phyloP scores from a whole-genome alignment of 1,284 basidiomycete species.

The Sparassis latifolia region DNA sequence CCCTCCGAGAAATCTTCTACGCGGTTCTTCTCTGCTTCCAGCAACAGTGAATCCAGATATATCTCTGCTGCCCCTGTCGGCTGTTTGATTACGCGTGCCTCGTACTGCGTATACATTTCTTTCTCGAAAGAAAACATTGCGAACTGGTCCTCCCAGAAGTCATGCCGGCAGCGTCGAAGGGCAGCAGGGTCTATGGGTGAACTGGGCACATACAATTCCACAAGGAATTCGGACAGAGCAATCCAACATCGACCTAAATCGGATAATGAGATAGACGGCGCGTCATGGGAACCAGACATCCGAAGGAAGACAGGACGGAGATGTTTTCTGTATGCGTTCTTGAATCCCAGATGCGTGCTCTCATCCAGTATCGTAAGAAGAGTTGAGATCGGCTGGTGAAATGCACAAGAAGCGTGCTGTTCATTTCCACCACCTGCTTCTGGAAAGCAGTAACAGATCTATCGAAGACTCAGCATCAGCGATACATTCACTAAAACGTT shows the following conservation, averaged over 20 bases:
- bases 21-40: conserved; percentile 18
- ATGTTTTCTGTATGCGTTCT: conserved; percentile 4
- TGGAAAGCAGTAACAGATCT: conserved; percentile 39
- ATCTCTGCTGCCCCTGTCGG: conserved; percentile 40
- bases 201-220: conserved; percentile 81
- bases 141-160: conserved; percentile 46
- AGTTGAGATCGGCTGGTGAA: not conserved
- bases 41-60: conserved; percentile 38
- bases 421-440: conserved; percentile 8
- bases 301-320: conserved; percentile 8
- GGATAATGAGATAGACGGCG: not conserved
- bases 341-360: conserved; percentile 6
- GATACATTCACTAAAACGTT: no score
- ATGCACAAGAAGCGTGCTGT: not conserved
- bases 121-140: conserved; percentile 47
- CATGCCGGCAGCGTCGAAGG: conserved; percentile 48
- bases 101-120: conserved; percentile 50
- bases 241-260: conserved; percentile 61
- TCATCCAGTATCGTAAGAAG: conserved; percentile 7
- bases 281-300: not conserved
- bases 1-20: conserved; percentile 16
- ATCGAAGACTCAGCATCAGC: not conserved
- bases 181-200: conserved; percentile 85
- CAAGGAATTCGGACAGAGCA: conserved; percentile 49
- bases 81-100: conserved; percentile 59